Evolutionary conservation across 177 flowering plant genomes (phyloP).

Genomic region (Vitis hybrid): DNA sequence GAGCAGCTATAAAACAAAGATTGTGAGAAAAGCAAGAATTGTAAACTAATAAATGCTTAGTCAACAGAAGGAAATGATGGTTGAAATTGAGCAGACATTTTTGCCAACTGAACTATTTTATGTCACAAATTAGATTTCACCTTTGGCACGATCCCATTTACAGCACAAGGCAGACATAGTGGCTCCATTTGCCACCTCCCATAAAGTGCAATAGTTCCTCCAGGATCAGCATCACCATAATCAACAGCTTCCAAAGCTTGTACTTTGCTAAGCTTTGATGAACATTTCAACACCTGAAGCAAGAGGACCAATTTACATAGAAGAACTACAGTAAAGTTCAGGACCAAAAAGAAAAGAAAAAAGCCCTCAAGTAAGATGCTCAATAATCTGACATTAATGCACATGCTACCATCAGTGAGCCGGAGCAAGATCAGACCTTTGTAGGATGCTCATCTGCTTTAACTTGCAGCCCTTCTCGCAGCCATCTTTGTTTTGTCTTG

Average conservation of each 20-base stretch:
- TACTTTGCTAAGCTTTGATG: conserved; percentile 40
- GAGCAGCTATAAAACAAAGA: too few relatives aligned
- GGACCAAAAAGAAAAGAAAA: too few relatives aligned
- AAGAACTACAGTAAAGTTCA: neutral
- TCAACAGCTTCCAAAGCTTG: conserved; percentile 47
- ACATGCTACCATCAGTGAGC: neutral
- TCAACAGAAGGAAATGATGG: too few relatives aligned
- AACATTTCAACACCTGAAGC: conserved; percentile 61
- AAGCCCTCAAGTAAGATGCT: neutral
- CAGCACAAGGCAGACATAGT: conserved; percentile 72
- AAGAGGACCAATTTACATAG: neutral
- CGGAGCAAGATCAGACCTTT: conserved; percentile 52
- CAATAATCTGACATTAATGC: neutral
- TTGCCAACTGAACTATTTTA: too few relatives aligned
- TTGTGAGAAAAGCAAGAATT: too few relatives aligned
- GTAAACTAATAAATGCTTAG: too few relatives aligned
- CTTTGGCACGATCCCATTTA: conserved; percentile 89
- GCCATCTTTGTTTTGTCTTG: conserved; percentile 85
- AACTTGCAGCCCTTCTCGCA: conserved; percentile 83
- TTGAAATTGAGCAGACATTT: neutral
- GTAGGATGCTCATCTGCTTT: conserved; percentile 69
- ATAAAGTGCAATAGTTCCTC: conserved; percentile 56
- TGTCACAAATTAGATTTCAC: conserved; percentile 25
- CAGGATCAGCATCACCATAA: conserved; percentile 31
- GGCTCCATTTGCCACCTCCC: conserved; percentile 95